phyloP scores from a whole-genome alignment of 805 yeast species.

The Saccharomycopsis babjevae region DNA sequence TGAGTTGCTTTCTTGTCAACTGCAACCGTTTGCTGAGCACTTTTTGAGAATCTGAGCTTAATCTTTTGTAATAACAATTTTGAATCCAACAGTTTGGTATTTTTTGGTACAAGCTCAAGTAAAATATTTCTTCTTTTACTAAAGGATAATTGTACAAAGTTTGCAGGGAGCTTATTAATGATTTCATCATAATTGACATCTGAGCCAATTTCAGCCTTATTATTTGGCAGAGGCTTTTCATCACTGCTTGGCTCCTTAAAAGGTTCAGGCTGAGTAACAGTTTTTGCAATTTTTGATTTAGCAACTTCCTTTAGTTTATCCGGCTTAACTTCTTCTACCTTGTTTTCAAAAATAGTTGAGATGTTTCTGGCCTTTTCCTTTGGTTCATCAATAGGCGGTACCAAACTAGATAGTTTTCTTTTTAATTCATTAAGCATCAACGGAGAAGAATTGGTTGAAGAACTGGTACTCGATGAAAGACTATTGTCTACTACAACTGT shows the following conservation, averaged over 20 bases:
- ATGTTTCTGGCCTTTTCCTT: not conserved
- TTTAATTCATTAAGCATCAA: conserved; percentile 8
- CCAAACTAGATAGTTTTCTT: not conserved
- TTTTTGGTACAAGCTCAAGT: conserved; percentile 27
- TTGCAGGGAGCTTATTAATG: conserved; percentile 34
- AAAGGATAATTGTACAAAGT: conserved; percentile 48
- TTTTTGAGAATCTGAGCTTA: conserved; percentile 23
- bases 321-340: not conserved
- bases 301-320: not conserved
- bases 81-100: conserved; percentile 24
- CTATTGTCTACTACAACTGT: conserved; percentile 13
- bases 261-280: not conserved
- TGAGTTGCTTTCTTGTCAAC: conserved; percentile 5
- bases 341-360: not conserved
- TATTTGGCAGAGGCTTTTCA: not conserved
- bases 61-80: conserved; percentile 25
- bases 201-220: conserved; percentile 21
- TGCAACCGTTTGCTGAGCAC: not conserved
- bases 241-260: not conserved
- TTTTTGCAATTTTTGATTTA: not conserved
- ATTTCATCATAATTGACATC: conserved; percentile 21
- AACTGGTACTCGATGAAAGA: conserved; percentile 8
- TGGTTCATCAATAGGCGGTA: not conserved
- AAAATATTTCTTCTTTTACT: conserved; percentile 44
- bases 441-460: conserved; percentile 12